Evolutionary conservation across 345 rosid species (phyloP), one percentile per base, ranked within the genome.

Genomic region (Angophora floribunda): DNA sequence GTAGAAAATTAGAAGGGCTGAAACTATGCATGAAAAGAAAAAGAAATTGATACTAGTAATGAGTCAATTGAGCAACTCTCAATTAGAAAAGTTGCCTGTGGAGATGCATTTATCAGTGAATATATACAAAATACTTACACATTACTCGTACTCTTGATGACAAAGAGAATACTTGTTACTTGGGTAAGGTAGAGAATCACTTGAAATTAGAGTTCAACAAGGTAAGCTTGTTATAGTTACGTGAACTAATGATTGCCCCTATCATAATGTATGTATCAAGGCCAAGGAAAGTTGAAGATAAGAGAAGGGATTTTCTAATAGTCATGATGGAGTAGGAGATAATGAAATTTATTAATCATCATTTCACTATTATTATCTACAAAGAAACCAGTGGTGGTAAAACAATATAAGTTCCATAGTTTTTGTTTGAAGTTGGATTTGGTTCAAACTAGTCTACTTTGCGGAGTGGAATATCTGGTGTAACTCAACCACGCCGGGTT

Each of bases 251-350:
- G 87, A 88, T 88, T 82, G 36, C 91, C 47, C 95, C 96, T 57
- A 92, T 87, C 86, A 95, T 97, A 53, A 96, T 96, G 88, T 95
- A 93, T 90, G 99, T 96, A 32, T 90, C 88, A n/a, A 93, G 99
- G 93, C 97, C 97, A 86, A 91, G 89, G 22, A 97, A 93, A 70
- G 93, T 96, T 88, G 98, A 95, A 84, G 92, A 93, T 63, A 91
- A 92, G 51, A 91, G 99, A 93, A 96, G 91, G 91, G 95, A 96
- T 91, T 99, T 96, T 91, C 98, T 98, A 4, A 95, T 97, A 70
- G 94, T 97, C 88, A 96, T 95, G 97, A 96, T 97, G 99, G 99
- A 97, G 93, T 99, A 96, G 89, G 99, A 97, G 92, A 96, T 96
- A 84, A 96, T 97, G 99, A 97, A 96, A 93, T 97, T 97, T 85